A percentile compares a stretch with the other conserved stretches of the same genome.
phyloP scores from a whole-genome alignment of 2,329 filamentous ascomycete species.

The Leptosphaerulina australis region DNA sequence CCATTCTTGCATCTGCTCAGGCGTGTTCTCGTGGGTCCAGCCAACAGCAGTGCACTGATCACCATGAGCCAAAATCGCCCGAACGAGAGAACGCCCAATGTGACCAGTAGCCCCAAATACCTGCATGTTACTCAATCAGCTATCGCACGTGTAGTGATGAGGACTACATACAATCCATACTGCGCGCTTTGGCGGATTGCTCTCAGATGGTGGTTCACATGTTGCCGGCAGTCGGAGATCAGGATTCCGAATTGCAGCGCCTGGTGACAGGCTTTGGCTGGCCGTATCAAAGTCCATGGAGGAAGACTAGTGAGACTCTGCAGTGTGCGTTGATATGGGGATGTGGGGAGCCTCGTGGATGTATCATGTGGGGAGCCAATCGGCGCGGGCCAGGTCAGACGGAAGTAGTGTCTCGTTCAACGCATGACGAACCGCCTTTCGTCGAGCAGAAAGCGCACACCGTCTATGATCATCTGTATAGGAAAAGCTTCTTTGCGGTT shows the following conservation, averaged over 20 bases:
- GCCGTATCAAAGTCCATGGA: slow-evolving; percentile 46
- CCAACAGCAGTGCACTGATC: slow-evolving; percentile 89
- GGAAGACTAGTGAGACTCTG: slow-evolving; percentile 18
- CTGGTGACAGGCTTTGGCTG: slow-evolving; percentile 47
- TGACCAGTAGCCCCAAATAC: slow-evolving; percentile 97
- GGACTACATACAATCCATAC: slow-evolving; percentile 79
- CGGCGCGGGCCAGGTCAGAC: slow-evolving; percentile 17
- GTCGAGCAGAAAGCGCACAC: slow-evolving; percentile 35
- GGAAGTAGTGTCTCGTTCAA: slow-evolving; percentile 13
- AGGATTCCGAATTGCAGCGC: slow-evolving; percentile 42
- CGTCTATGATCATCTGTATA: slow-evolving; percentile 34
- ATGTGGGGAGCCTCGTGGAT: slow-evolving; percentile 24
- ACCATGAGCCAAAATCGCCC: slow-evolving; percentile 76
- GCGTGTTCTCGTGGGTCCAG: slow-evolving; percentile 76
- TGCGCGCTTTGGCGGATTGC: slow-evolving; percentile 72
- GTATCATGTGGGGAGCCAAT: slow-evolving; percentile 42
- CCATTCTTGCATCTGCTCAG: slow-evolving; percentile 72
- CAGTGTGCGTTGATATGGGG: slow-evolving; percentile 12
- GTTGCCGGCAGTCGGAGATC: slow-evolving; percentile 74
- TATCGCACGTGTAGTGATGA: slow-evolving; percentile 1
- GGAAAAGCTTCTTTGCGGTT: slow-evolving; percentile 41
- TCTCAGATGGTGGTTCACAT: slow-evolving; percentile 80
- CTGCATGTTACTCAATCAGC: slow-evolving; percentile 42
- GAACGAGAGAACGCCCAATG: slow-evolving; percentile 89
- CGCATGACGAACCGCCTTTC: slow-evolving; percentile 35